phyloP scores from a whole-genome alignment of 1,284 basidiomycete genomes.

The Trichosporon coremiiforme region DNA sequence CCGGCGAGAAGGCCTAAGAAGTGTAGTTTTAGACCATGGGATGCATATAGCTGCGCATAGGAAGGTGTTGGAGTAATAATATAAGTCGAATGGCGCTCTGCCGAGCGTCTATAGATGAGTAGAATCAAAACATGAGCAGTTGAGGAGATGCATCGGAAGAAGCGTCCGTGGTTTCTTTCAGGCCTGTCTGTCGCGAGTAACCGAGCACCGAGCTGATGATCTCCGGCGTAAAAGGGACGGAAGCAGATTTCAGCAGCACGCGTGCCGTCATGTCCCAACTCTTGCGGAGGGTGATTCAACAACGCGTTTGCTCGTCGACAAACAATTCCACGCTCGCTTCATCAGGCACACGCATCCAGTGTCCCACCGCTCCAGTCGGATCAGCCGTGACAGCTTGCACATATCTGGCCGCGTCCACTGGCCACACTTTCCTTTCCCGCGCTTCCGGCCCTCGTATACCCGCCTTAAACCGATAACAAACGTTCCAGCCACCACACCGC shows the following conservation, averaged over 20 bases:
- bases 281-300: neutral
- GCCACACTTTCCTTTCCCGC: neutral
- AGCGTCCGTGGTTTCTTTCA: constrained; percentile 1
- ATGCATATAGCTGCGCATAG: constrained; percentile 20
- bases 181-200: neutral
- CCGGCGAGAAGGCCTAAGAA: constrained; percentile 43
- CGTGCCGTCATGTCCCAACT: constrained; percentile 18
- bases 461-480: constrained; percentile 8
- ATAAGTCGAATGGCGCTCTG: neutral
- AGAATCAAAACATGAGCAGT: constrained; percentile 13
- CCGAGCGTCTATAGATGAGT: constrained; percentile 15
- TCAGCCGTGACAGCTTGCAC: constrained; percentile 2
- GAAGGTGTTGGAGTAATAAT: constrained; percentile 6
- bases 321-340: constrained; percentile 2
- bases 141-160: constrained; percentile 6
- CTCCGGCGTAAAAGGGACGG: constrained; percentile 6
- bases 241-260: constrained; percentile 10
- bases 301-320: constrained; percentile 7
- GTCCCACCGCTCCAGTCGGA: neutral
- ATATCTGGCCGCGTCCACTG: neutral
- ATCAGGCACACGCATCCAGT: constrained; percentile 10
- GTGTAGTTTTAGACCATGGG: constrained; percentile 19
- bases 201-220: constrained; percentile 10
- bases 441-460: neutral
- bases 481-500: constrained; percentile 20